A percentile compares a stretch with the other conserved stretches of the same genome.
Evolutionary conservation across 176 grass and related monocot genomes (phyloP).

Genomic region (Aegilops sharonensis): DNA sequence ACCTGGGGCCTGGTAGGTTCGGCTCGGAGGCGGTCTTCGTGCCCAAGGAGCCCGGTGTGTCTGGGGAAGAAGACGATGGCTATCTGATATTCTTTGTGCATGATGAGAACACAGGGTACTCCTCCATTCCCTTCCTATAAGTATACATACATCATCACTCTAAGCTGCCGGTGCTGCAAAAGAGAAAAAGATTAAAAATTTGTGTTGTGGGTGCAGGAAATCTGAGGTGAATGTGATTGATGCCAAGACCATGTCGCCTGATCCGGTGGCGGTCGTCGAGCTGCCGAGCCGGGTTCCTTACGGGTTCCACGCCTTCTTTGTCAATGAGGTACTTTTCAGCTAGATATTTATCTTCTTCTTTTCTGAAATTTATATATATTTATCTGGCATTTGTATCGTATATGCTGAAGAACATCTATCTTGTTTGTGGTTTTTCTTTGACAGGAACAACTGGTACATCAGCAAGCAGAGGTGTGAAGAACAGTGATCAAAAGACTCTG

Average conservation of each 20-base stretch:
- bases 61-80: slow-evolving; percentile 83
- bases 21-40: slow-evolving; percentile 94
- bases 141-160: neutral
- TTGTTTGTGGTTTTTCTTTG: neutral
- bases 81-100: slow-evolving; percentile 93
- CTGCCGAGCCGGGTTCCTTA: slow-evolving; percentile 81
- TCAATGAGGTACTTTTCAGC: slow-evolving; percentile 60
- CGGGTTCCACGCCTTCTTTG: slow-evolving; percentile 91
- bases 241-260: slow-evolving; percentile 85
- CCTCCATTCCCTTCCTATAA: neutral
- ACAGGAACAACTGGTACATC: slow-evolving; percentile 14
- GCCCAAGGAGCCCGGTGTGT: slow-evolving; percentile 57
- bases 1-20: slow-evolving; percentile 70
- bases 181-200: neutral
- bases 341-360: neutral
- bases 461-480: neutral
- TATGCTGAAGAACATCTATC: neutral
- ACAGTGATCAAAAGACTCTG: neutral
- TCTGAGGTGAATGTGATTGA: slow-evolving; percentile 90
- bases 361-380: neutral
- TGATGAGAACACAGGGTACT: slow-evolving; percentile 86
- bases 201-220: slow-evolving; percentile 52
- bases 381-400: neutral
- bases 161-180: neutral
- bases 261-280: slow-evolving; percentile 80